phyloP scores from a whole-genome alignment of 163 green algal genomes.

The Volvox carteri region DNA sequence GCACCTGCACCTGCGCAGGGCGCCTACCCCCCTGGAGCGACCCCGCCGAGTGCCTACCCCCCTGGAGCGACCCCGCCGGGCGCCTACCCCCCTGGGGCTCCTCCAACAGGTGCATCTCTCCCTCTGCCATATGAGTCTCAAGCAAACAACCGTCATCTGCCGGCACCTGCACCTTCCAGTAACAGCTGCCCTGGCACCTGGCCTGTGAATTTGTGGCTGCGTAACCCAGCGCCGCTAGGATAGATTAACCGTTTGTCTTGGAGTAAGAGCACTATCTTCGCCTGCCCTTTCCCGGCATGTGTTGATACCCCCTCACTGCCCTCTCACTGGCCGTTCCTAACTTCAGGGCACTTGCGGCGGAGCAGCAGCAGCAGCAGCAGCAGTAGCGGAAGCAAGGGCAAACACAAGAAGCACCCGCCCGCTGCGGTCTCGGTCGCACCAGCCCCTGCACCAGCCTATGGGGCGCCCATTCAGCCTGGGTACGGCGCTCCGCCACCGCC shows the following conservation, averaged over 20 bases:
- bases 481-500: conserved; percentile 16
- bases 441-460: background rate
- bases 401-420: conserved; percentile 7
- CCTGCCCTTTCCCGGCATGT: too few species aligned
- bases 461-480: background rate
- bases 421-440: background rate
- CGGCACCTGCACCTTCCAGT: too few species aligned
- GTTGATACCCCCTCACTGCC: too few species aligned
- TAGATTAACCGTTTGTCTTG: too few species aligned
- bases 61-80: background rate
- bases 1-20: background rate
- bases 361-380: conserved; percentile 16
- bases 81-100: background rate
- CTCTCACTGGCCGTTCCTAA: too few species aligned
- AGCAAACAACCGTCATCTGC: too few species aligned
- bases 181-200: too few species aligned
- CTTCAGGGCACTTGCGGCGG: background rate
- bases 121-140: too few species aligned
- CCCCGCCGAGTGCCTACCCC: background rate
- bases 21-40: background rate
- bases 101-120: background rate
- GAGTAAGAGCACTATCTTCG: too few species aligned
- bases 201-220: too few species aligned
- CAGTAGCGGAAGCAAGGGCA: background rate
- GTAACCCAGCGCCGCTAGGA: too few species aligned